These are phyloP conservation scores for Parachaetomium inaequale DNA, from an alignment of 495 filamentous ascomycete genomes.

Conservation along the genomic window DNA sequence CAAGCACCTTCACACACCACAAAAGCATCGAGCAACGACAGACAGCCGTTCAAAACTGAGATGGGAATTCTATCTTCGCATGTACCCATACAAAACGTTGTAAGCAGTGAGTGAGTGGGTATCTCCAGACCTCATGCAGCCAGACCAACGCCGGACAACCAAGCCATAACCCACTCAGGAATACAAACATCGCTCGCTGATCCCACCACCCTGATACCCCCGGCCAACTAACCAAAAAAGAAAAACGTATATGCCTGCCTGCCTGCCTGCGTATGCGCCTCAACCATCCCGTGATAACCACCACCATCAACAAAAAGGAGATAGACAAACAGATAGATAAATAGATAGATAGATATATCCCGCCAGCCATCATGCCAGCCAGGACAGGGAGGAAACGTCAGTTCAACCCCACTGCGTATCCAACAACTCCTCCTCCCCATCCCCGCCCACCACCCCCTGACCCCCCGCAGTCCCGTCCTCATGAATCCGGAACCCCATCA, in stretches of 20 bases:
- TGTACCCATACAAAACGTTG: conserved; percentile 8
- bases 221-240: background rate
- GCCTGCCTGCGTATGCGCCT: background rate
- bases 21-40: too few species aligned
- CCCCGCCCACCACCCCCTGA: background rate
- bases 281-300: background rate
- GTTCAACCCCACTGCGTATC: conserved; percentile 11
- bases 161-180: background rate
- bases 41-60: background rate
- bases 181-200: conserved; percentile 1
- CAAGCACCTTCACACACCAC: too few species aligned
- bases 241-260: conserved; percentile 2
- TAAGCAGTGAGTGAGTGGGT: conserved; percentile 6
- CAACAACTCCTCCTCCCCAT: conserved; percentile 7
- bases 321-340: background rate
- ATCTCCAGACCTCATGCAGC: background rate
- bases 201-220: background rate
- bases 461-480: conserved; percentile 24
- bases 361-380: background rate
- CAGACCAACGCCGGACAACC: background rate
- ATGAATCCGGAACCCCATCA: conserved; percentile 29
- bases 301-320: background rate
- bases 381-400: too few species aligned
- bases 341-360: background rate
- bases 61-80: conserved; percentile 13